Conservation (phyloP, 257 asterid genomes). For the Fraxinus americana region DNA sequence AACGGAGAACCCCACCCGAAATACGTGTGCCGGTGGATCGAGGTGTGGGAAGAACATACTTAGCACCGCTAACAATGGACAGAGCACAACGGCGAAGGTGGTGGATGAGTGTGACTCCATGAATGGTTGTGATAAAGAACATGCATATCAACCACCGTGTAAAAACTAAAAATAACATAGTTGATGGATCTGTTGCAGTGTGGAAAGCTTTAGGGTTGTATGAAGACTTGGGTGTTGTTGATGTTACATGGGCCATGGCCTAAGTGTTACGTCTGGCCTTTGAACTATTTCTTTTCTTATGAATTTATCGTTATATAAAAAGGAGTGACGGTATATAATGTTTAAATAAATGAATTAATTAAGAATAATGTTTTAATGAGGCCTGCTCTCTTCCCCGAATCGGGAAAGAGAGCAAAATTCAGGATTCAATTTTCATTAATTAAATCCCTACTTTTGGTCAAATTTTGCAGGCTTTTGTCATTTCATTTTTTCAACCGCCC, state of each 20-base stretch:
- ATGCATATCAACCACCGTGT: conserved; percentile 39
- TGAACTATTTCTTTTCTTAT: no score
- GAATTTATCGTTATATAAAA: no score
- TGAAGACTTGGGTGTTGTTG: conserved; percentile 27
- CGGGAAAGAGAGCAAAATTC: no score
- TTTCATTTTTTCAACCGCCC: no score
- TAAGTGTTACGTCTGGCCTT: neutral
- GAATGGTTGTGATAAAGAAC: conserved; percentile 38
- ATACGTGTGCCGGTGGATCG: conserved; percentile 22
- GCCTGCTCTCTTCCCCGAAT: no score
- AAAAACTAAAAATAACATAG: conserved; percentile 25
- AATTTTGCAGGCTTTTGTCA: no score
- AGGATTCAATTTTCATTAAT: no score
- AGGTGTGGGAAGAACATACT: conserved; percentile 31
- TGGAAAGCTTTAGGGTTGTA: conserved; percentile 42
- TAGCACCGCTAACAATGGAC: conserved; percentile 30
- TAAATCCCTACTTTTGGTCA: no score
- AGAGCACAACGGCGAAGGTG: conserved; percentile 41
- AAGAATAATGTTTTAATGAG: no score
- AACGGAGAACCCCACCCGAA: conserved; percentile 14
- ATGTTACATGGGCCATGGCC: conserved; percentile 45
- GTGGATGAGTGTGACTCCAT: conserved; percentile 49
- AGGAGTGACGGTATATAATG: no score
- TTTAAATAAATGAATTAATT: no score
- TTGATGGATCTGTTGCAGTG: conserved; percentile 44